These are phyloP conservation scores for Galerina marginata DNA, from an alignment of 768 basidiomycete genomes.

Conservation along the genomic window DNA sequence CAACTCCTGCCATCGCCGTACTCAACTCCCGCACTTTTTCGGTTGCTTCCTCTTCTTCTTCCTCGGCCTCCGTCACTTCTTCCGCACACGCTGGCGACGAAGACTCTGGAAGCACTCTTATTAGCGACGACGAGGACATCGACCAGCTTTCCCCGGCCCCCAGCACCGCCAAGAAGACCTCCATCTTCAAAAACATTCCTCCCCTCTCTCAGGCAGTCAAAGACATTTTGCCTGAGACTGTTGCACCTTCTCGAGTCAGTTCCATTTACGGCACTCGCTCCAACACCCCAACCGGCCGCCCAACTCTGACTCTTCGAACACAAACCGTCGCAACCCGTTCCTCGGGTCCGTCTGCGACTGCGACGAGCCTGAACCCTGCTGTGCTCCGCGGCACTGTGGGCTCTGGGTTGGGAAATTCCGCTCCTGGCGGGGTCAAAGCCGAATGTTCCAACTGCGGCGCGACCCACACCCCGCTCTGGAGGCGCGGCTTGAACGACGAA, in stretches of 20 bases:
- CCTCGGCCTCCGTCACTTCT: slow-evolving; percentile 5
- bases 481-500: too few species aligned
- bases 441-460: too few species aligned
- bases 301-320: slow-evolving; percentile 67
- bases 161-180: slow-evolving; percentile 21
- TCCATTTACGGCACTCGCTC: too few species aligned
- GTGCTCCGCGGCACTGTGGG: slow-evolving; percentile 36
- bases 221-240: too few species aligned
- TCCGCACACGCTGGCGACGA: slow-evolving; percentile 31
- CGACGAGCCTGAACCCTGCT: slow-evolving; percentile 18
- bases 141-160: slow-evolving; percentile 35
- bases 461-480: too few species aligned
- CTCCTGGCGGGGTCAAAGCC: slow-evolving; percentile 69
- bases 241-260: too few species aligned
- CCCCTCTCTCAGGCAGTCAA: too few species aligned
- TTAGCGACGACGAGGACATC: slow-evolving; percentile 41
- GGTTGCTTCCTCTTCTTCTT: slow-evolving; percentile 3
- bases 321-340: slow-evolving; percentile 54
- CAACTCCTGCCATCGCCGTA: background rate
- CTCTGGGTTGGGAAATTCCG: slow-evolving; percentile 39
- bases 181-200: too few species aligned
- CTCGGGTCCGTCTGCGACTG: slow-evolving; percentile 68
- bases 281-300: slow-evolving; percentile 23
- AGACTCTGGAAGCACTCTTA: slow-evolving; percentile 30
- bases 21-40: slow-evolving; percentile 4